A percentile compares a stretch with the other conserved stretches of the same genome.
Conservation (phyloP, 257 asterid genomes). For the Solanum sitiens region DNA sequence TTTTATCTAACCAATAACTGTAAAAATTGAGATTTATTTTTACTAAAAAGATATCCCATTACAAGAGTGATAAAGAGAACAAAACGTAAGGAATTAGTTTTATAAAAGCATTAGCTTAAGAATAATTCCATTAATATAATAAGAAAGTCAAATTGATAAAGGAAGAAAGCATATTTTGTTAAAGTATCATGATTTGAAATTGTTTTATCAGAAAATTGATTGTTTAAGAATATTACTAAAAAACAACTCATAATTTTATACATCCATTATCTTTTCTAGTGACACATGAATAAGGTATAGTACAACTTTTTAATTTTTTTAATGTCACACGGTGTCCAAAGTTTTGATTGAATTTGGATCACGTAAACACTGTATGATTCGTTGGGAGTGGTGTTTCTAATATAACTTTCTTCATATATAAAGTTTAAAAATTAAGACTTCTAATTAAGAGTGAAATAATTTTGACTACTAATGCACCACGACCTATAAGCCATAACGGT, state of each 20-base stretch:
- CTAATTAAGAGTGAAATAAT: too few species aligned
- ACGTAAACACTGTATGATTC: fast-evolving
- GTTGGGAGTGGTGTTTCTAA: too few species aligned
- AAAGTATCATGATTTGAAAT: neutral
- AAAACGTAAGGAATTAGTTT: neutral
- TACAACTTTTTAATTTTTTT: too few species aligned
- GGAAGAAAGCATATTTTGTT: neutral
- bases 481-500: neutral
- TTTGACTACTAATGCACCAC: neutral
- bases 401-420: too few species aligned
- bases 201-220: neutral
- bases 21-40: neutral
- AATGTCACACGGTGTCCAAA: too few species aligned
- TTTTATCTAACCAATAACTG: neutral
- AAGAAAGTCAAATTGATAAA: neutral
- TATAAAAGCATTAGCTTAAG: neutral
- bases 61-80: neutral
- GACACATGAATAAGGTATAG: neutral
- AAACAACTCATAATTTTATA: neutral
- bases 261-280: neutral
- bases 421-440: too few species aligned
- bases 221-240: neutral
- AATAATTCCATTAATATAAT: neutral
- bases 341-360: too few species aligned
- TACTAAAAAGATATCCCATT: neutral